Percentiles rank a stretch among this genome's conserved stretches.
These are phyloP conservation scores for Phialocephala subalpina DNA, from an alignment of 2,329 filamentous ascomycete genomes.

Conservation along the genomic window DNA sequence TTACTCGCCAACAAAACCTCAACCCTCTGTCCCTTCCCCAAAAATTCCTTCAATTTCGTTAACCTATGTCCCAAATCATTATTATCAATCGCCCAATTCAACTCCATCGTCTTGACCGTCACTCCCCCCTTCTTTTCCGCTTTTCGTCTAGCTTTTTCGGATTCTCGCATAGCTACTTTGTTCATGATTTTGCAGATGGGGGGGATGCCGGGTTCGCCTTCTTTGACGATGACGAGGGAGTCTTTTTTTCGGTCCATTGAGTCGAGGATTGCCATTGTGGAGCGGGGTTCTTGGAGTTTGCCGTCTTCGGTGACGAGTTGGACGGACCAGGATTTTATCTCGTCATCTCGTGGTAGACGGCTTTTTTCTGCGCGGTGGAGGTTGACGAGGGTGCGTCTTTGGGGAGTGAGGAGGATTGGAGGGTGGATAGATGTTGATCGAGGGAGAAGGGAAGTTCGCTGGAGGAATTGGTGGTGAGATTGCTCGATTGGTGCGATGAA, in stretches of 20 bases:
- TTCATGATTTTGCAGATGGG: conserved; percentile 78
- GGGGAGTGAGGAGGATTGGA: conserved; percentile 14
- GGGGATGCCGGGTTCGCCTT: conserved; percentile 42
- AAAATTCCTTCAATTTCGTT: conserved; percentile 71
- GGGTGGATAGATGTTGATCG: conserved; percentile 7
- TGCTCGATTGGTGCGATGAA: conserved; percentile 51
- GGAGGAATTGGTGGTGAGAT: conserved; percentile 35
- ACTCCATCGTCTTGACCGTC: conserved; percentile 78
- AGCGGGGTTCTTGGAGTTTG: conserved; percentile 44
- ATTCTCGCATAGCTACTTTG: conserved; percentile 58
- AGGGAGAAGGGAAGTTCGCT: conserved; percentile 25
- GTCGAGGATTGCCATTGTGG: conserved; percentile 48
- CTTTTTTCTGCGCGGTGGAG: conserved; percentile 28
- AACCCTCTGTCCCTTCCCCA: conserved; percentile 78
- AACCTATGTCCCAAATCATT: conserved; percentile 80
- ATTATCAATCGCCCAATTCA: conserved; percentile 85
- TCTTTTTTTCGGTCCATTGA: conserved; percentile 57
- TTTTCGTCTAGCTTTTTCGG: conserved; percentile 52
- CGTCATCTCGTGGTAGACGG: conserved; percentile 53
- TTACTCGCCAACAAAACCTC: conserved; percentile 77
- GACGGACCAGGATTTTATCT: conserved; percentile 54
- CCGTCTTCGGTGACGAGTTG: conserved; percentile 50
- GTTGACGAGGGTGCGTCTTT: conserved; percentile 25
- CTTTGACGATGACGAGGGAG: conserved; percentile 58
- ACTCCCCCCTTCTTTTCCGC: conserved; percentile 51